Evolutionary conservation across 2,329 filamentous ascomycete species (phyloP).

Genomic region (Xylariaceae sp.): DNA sequence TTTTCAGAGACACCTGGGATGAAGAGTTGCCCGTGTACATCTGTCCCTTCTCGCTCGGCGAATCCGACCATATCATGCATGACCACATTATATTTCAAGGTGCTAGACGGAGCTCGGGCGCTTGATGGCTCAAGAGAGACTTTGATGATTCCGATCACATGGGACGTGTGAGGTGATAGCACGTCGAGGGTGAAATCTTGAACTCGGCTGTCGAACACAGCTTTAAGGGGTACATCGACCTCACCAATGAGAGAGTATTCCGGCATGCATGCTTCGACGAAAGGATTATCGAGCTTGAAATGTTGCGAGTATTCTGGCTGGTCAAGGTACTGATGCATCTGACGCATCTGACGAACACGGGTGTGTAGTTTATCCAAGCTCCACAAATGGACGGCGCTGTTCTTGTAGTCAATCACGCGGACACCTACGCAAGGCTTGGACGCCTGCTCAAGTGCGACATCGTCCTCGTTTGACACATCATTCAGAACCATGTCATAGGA

Average conservation of each 20-base stretch:
- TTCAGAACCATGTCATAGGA: constrained; percentile 97
- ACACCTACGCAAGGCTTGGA: constrained; percentile 88
- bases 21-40: constrained; percentile 96
- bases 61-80: constrained; percentile 97
- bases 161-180: constrained; percentile 85
- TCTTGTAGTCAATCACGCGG: constrained; percentile 85
- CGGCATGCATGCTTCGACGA: constrained; percentile 85
- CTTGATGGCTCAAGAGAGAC: constrained; percentile 90
- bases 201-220: constrained; percentile 90
- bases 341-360: constrained; percentile 85
- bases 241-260: constrained; percentile 91
- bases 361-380: constrained; percentile 88
- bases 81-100: constrained; percentile 95
- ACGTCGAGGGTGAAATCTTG: constrained; percentile 93
- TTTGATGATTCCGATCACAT: constrained; percentile 85
- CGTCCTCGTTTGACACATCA: constrained; percentile 80
- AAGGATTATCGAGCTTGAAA: constrained; percentile 88
- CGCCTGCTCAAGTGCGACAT: constrained; percentile 73
- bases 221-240: constrained; percentile 83
- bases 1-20: constrained; percentile 86
- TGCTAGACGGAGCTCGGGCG: constrained; percentile 85
- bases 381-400: constrained; percentile 85
- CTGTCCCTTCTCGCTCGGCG: constrained; percentile 88
- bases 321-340: constrained; percentile 95
- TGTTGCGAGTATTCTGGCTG: constrained; percentile 93